phyloP scores from a whole-genome alignment of 805 yeast species.

The Yarrowia alimentaria region DNA sequence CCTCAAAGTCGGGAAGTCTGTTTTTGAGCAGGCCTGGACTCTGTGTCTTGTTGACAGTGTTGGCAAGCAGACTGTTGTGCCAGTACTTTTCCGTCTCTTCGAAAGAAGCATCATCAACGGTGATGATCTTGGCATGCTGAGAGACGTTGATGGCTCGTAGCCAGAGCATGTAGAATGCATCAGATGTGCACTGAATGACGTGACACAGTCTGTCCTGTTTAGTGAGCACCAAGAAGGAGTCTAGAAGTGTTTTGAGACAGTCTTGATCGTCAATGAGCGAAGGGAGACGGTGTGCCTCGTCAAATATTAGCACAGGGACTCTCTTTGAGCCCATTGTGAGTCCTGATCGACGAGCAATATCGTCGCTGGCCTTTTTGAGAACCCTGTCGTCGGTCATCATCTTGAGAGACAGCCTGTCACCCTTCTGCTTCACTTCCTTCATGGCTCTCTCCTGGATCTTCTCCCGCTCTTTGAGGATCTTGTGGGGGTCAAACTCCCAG shows the following conservation, averaged over 20 bases:
- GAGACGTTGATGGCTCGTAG: constrained; percentile 22
- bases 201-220: constrained; percentile 33
- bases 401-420: constrained; percentile 9
- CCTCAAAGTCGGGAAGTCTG: constrained; percentile 30
- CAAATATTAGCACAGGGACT: constrained; percentile 31
- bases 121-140: constrained; percentile 31
- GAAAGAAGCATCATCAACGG: constrained; percentile 31
- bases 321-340: constrained; percentile 20
- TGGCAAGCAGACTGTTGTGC: constrained; percentile 28
- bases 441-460: constrained; percentile 22
- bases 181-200: constrained; percentile 33
- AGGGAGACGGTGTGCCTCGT: constrained; percentile 32
- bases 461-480: constrained; percentile 23
- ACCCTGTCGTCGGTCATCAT: constrained; percentile 18
- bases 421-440: constrained; percentile 13
- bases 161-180: constrained; percentile 32
- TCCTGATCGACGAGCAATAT: constrained; percentile 18
- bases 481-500: constrained; percentile 32
- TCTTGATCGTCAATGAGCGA: constrained; percentile 17
- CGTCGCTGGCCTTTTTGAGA: constrained; percentile 21
- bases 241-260: constrained; percentile 30
- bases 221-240: constrained; percentile 32
- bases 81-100: constrained; percentile 28
- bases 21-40: constrained; percentile 31
- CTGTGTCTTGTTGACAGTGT: constrained; percentile 29